phyloP scores from a whole-genome alignment of 1,284 basidiomycete genomes.

The Trametes versicolor region DNA sequence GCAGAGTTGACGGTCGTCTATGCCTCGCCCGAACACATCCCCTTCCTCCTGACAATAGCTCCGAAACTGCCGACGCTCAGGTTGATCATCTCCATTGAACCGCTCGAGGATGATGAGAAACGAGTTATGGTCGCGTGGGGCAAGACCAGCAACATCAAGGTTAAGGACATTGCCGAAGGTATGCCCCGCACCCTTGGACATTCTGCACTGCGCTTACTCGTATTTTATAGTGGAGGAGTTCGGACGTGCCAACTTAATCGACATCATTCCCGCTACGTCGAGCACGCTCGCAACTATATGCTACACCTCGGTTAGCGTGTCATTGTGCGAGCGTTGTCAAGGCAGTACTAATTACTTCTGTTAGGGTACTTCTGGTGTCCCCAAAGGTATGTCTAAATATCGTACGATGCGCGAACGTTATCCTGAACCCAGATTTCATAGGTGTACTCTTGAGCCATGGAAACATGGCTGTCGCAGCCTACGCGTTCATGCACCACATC shows the following conservation, averaged over 20 bases:
- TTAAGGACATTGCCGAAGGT: slow-evolving; percentile 79
- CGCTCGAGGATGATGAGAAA: slow-evolving; percentile 66
- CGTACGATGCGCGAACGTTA: not conserved
- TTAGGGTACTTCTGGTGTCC: slow-evolving; percentile 80
- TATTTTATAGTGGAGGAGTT: slow-evolving; percentile 67
- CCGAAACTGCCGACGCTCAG: slow-evolving; percentile 72
- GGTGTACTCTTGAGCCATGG: slow-evolving; percentile 85
- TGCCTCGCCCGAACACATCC: slow-evolving; percentile 78
- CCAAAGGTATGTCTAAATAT: slow-evolving; percentile 65
- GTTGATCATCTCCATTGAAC: slow-evolving; percentile 85
- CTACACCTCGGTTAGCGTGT: slow-evolving; percentile 80
- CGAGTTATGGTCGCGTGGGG: slow-evolving; percentile 79
- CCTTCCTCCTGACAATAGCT: slow-evolving; percentile 77
- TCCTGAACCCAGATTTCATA: slow-evolving; percentile 43
- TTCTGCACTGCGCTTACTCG: not conserved
- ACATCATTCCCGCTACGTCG: slow-evolving; percentile 65
- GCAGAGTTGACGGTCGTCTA: slow-evolving; percentile 83
- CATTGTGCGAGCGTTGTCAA: too few species aligned
- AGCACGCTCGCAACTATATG: slow-evolving; percentile 83
- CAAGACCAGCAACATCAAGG: slow-evolving; percentile 64
- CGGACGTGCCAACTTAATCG: slow-evolving; percentile 69
- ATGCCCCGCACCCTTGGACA: slow-evolving; percentile 1
- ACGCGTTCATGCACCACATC: slow-evolving; percentile 70
- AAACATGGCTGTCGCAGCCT: slow-evolving; percentile 73
- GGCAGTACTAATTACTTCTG: not conserved